These are phyloP conservation scores for Neonectria hederae DNA, from an alignment of 2,329 filamentous ascomycete genomes.

Conservation along the genomic window DNA sequence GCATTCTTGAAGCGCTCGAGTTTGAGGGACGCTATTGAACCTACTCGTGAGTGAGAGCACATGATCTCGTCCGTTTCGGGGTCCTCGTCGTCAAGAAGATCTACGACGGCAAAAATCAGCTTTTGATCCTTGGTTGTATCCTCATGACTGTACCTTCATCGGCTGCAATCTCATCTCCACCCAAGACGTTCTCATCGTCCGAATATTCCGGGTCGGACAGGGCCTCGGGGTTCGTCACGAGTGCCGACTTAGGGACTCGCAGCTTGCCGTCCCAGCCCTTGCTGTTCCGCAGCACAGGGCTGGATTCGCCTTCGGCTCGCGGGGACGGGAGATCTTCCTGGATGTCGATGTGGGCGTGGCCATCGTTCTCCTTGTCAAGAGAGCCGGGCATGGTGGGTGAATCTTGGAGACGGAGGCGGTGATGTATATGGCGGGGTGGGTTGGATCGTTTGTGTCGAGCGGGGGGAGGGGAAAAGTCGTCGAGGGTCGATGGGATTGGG, in stretches of 20 bases:
- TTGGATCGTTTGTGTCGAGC: slow-evolving; percentile 25
- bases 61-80: slow-evolving; percentile 80
- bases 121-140: not conserved
- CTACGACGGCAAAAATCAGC: slow-evolving; percentile 47
- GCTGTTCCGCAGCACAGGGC: slow-evolving; percentile 64
- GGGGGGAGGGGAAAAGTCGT: slow-evolving; percentile 9
- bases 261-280: slow-evolving; percentile 88
- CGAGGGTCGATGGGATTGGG: slow-evolving; percentile 7
- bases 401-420: slow-evolving; percentile 10
- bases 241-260: slow-evolving; percentile 69
- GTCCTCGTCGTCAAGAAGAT: slow-evolving; percentile 69
- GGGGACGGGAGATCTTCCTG: slow-evolving; percentile 54
- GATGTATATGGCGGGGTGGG: slow-evolving; percentile 25
- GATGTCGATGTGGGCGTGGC: slow-evolving; percentile 60
- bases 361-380: slow-evolving; percentile 49
- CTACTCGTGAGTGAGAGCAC: slow-evolving; percentile 86
- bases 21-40: slow-evolving; percentile 79
- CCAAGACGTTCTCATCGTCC: slow-evolving; percentile 72
- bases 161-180: slow-evolving; percentile 78
- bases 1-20: slow-evolving; percentile 85
- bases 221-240: slow-evolving; percentile 81
- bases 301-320: slow-evolving; percentile 53
- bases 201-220: slow-evolving; percentile 88
- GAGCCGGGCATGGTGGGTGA: slow-evolving; percentile 54
- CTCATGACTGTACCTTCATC: slow-evolving; percentile 72